Conservation (phyloP, 108 stramenopile genomes). For the Chaetoceros muelleri region DNA sequence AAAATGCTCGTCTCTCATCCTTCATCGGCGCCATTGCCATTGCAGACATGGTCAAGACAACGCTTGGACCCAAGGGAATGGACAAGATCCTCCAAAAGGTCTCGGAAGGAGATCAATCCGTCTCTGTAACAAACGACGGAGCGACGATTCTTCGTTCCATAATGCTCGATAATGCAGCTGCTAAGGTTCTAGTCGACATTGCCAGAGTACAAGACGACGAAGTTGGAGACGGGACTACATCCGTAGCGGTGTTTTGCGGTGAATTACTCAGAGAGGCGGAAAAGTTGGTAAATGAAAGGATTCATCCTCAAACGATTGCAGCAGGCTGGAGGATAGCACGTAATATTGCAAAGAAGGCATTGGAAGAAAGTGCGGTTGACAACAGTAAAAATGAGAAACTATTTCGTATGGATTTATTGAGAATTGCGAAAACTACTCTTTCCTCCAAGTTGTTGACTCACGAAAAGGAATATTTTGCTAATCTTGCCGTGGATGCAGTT, state of each 20-base stretch:
- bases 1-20: slow-evolving; percentile 96
- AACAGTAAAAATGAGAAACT: slow-evolving; percentile 36
- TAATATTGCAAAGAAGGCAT: slow-evolving; percentile 69
- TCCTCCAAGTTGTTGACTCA: slow-evolving; percentile 91
- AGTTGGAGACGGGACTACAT: slow-evolving; percentile 97
- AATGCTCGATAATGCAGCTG: slow-evolving; percentile 96
- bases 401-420: slow-evolving; percentile 83
- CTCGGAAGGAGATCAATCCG: slow-evolving; percentile 65
- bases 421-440: slow-evolving; percentile 96
- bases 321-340: slow-evolving; percentile 94
- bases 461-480: slow-evolving; percentile 97
- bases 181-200: slow-evolving; percentile 98
- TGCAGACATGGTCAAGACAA: slow-evolving; percentile 98
- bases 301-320: slow-evolving; percentile 98
- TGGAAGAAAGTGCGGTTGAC: slow-evolving; percentile 52
- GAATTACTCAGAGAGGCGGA: slow-evolving; percentile 98
- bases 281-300: slow-evolving; percentile 82
- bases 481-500: slow-evolving; percentile 94
- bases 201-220: slow-evolving; percentile 95
- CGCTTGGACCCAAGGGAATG: slow-evolving; percentile 99
- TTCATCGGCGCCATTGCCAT: slow-evolving; percentile 99
- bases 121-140: slow-evolving; percentile 85
- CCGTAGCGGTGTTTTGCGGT: slow-evolving; percentile 91
- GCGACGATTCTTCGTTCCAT: slow-evolving; percentile 92
- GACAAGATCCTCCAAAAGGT: slow-evolving; percentile 94